Conservation (phyloP, 1,139 yeast genomes). For the Geotrichum bryndzae region DNA sequence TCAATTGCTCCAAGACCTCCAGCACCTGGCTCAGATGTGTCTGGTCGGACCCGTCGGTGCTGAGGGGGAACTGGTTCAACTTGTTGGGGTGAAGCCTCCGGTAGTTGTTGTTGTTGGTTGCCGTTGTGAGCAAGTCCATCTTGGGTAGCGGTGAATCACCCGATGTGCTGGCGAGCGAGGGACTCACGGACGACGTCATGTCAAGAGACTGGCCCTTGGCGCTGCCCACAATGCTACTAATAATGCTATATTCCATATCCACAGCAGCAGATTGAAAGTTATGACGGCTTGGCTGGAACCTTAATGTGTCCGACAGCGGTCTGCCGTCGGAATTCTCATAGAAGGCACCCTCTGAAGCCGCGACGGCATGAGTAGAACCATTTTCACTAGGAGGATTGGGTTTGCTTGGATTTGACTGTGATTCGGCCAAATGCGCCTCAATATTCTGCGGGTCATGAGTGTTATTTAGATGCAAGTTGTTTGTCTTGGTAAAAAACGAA, state of each 20-base stretch:
- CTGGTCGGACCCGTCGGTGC: conserved; percentile 11
- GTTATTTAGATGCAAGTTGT: not conserved
- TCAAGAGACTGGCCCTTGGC: conserved; percentile 33
- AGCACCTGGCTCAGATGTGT: conserved; percentile 14
- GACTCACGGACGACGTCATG: conserved; percentile 9
- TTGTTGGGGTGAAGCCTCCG: conserved; percentile 17
- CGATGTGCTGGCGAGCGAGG: conserved; percentile 9
- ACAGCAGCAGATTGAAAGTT: conserved; percentile 67
- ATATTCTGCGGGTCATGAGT: not conserved
- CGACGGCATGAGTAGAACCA: not conserved
- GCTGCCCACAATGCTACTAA: conserved; percentile 55
- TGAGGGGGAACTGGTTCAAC: conserved; percentile 24
- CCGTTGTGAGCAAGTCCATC: not conserved
- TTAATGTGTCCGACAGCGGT: not conserved
- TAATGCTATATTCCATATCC: conserved; percentile 68
- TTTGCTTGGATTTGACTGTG: not conserved
- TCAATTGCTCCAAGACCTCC: conserved; percentile 14
- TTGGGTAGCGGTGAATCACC: conserved; percentile 2
- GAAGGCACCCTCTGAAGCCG: not conserved
- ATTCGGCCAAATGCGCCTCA: not conserved
- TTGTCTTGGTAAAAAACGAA: not conserved
- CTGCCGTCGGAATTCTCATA: not conserved
- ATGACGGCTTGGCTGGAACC: conserved; percentile 14
- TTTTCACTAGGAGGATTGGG: not conserved
- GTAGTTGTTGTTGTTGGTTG: not conserved